Evolutionary conservation across 23 red algal species (phyloP), one percentile per base, ranked within the genome.

Genomic region (Gracilaria domingensis): DNA sequence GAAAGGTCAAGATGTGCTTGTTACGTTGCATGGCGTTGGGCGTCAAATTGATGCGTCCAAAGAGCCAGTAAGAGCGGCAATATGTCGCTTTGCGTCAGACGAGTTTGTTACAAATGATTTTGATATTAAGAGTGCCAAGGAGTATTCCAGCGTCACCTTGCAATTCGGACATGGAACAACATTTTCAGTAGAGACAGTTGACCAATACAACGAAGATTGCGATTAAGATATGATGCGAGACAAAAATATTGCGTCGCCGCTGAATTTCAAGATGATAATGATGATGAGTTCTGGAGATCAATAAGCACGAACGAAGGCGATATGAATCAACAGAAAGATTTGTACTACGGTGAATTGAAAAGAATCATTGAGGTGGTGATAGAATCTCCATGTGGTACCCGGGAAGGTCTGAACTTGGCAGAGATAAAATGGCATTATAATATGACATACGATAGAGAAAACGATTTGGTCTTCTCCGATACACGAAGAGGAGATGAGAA

Each of bases 61-160:
- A 30, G 59, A 64, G 59, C 59, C 5, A 64, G 28, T 28, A 30
- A n/a, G 59, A 64, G 59, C 59, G 28, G 59, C 45, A 48, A 48
- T 64, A 64, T 30, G 59, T n/a, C 28, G 28, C 59, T 70, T 70
- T 36, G 32, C n/a, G 29, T 14, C 9, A 70, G 65, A 70, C 12
- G n/a, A 70, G 14, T 70, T 70, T 70, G 14, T 59, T 59, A 59
- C 55, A 24, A 59, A 59, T 59, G 55, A 59, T 18, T 59, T 59
- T 59, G 17, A 59, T n/a, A n/a, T n/a, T n/a, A n/a, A n/a, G n/a
- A n/a, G n/a, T n/a, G n/a, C n/a, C n/a, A n/a, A n/a, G n/a, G 55
- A 59, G 55, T 48, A 48, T 48, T 48, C 45, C 45, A 48, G 45
- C 45, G 45, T 48, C 45, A 48, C 45, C 45, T 48, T 48, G 45